These are phyloP conservation scores for Bretziella fagacearum DNA, from an alignment of 2,329 filamentous ascomycete genomes.

Conservation along the genomic window DNA sequence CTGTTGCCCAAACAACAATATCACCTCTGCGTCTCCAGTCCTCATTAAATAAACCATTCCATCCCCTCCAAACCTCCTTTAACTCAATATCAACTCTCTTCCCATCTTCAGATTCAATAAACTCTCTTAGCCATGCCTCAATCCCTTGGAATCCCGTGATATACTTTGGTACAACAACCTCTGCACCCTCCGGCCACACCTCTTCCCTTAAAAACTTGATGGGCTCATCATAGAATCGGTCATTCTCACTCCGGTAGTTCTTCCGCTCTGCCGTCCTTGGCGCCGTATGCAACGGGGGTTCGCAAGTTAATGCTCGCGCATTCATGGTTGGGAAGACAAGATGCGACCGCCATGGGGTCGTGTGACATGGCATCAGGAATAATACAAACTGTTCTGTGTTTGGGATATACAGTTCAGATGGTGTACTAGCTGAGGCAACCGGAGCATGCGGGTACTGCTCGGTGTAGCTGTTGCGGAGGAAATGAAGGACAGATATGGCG, in stretches of 20 bases:
- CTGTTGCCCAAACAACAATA: conserved; percentile 41
- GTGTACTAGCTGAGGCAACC: too few relatives aligned
- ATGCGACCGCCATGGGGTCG: conserved; percentile 85
- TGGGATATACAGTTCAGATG: conserved; percentile 12
- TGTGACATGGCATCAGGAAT: conserved; percentile 92
- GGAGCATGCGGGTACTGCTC: conserved; percentile 28
- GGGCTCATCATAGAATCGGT: conserved; percentile 65
- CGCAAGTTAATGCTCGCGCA: conserved; percentile 77
- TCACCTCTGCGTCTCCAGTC: conserved; percentile 39
- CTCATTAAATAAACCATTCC: conserved; percentile 47
- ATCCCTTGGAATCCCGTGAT: conserved; percentile 46
- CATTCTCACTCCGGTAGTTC: conserved; percentile 72
- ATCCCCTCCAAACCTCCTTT: conserved; percentile 35
- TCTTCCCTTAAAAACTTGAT: conserved; percentile 36
- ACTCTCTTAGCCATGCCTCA: conserved; percentile 29
- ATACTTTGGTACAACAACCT: conserved; percentile 32
- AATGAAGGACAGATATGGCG: conserved; percentile 54
- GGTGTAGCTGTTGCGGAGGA: conserved; percentile 60
- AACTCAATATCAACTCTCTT: conserved; percentile 25
- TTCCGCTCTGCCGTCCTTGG: conserved; percentile 44
- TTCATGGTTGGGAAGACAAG: conserved; percentile 57
- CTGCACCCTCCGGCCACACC: conserved; percentile 26
- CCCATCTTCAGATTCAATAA: conserved; percentile 27
- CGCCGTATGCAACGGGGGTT: conserved; percentile 57
- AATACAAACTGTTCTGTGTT: conserved; percentile 37